Conservation (phyloP, 2,329 filamentous ascomycete species). For the Plenodomus tracheiphilus region DNA sequence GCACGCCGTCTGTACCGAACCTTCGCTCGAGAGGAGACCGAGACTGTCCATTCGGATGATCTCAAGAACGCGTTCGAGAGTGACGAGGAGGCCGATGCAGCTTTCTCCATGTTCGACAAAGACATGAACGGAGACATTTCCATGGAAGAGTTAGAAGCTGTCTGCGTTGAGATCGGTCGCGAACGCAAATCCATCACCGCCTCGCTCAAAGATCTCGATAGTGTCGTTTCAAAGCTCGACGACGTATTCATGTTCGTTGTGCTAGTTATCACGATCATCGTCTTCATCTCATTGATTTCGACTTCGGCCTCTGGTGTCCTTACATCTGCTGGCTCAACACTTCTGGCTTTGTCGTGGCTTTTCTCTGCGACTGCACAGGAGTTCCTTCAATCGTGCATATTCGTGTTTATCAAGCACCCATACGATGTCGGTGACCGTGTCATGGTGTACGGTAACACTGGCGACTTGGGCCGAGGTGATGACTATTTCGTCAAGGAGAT, state of each 20-base stretch:
- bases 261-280: constrained; percentile 75
- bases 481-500: constrained; percentile 98
- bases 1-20: constrained; percentile 88
- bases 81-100: constrained; percentile 83
- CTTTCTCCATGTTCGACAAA: constrained; percentile 92
- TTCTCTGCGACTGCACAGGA: constrained; percentile 92
- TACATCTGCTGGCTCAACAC: constrained; percentile 82
- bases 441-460: constrained; percentile 87
- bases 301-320: constrained; percentile 87
- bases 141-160: constrained; percentile 90
- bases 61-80: constrained; percentile 77
- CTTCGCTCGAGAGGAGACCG: constrained; percentile 72
- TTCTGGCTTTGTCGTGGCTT: constrained; percentile 91
- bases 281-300: constrained; percentile 88
- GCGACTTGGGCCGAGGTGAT: constrained; percentile 75
- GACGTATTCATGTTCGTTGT: constrained; percentile 88
- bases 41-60: constrained; percentile 78
- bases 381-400: constrained; percentile 90
- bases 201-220: constrained; percentile 92
- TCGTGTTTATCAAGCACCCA: constrained; percentile 96
- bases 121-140: constrained; percentile 96
- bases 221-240: constrained; percentile 87
- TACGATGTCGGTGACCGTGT: constrained; percentile 96
- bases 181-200: constrained; percentile 96
- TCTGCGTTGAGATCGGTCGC: constrained; percentile 90